A percentile compares a stretch with the other conserved stretches of the same genome.
phyloP scores from a whole-genome alignment of 306 rosid species.

The Vigna hirtella region DNA sequence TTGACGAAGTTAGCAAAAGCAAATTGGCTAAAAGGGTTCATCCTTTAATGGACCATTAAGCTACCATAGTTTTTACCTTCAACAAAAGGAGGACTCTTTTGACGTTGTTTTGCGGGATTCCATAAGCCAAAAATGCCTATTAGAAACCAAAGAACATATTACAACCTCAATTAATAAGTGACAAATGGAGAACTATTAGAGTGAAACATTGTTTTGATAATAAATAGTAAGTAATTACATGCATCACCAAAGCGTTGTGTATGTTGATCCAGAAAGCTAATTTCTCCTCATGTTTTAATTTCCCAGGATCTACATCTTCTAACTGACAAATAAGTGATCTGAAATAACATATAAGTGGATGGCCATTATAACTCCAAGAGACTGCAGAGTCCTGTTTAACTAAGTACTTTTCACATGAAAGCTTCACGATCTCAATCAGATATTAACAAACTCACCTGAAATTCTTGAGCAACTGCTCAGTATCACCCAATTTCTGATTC shows the following conservation, averaged over 20 bases:
- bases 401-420: neutral
- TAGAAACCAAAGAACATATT: constrained; percentile 40
- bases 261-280: constrained; percentile 94
- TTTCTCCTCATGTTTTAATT: constrained; percentile 81
- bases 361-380: constrained; percentile 26
- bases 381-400: constrained; percentile 2
- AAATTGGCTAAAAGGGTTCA: neutral
- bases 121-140: constrained; percentile 95
- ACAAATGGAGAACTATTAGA: constrained; percentile 20
- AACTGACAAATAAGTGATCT: constrained; percentile 78
- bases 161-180: constrained; percentile 12
- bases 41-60: constrained; percentile 27
- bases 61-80: constrained; percentile 65
- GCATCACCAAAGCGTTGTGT: constrained; percentile 96
- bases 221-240: constrained; percentile 55
- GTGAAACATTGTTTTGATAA: constrained; percentile 24
- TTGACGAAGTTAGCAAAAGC: constrained; percentile 29
- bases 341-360: constrained; percentile 41
- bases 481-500: constrained; percentile 67
- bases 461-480: constrained; percentile 75
- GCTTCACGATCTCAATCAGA: constrained; percentile 21
- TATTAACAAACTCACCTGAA: constrained; percentile 62
- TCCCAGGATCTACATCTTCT: constrained; percentile 83
- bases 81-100: constrained; percentile 75
- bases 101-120: constrained; percentile 86